These are phyloP conservation scores for Blastomyces silverae DNA, from an alignment of 2,329 filamentous ascomycete genomes.

Conservation along the genomic window DNA sequence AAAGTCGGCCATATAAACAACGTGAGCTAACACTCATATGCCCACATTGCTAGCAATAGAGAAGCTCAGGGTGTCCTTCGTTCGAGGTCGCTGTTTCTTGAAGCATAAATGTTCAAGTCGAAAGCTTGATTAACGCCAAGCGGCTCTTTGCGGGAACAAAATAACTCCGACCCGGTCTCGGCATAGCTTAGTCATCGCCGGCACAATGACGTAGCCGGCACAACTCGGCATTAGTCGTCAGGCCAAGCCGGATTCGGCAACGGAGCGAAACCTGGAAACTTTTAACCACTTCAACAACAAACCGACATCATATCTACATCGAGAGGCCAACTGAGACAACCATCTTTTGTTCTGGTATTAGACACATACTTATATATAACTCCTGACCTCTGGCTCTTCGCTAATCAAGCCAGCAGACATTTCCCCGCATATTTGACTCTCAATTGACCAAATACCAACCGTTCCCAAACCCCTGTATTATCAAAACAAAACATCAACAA, in stretches of 20 bases:
- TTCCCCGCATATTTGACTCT: background rate
- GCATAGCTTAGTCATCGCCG: background rate
- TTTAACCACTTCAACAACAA: background rate
- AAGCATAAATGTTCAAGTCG: too few relatives aligned
- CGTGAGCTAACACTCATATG: background rate
- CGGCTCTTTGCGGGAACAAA: background rate
- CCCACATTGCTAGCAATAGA: background rate
- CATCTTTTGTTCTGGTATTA: background rate
- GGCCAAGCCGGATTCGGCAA: slow-evolving; percentile 7
- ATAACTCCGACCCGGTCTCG: background rate
- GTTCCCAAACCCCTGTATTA: background rate
- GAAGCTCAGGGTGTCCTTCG: background rate
- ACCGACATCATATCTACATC: background rate
- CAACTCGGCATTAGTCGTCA: background rate
- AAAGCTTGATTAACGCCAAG: background rate
- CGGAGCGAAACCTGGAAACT: background rate
- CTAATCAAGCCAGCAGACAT: background rate
- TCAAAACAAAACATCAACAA: slow-evolving; percentile 35
- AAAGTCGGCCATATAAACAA: background rate
- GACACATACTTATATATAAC: background rate
- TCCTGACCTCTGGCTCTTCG: too few relatives aligned
- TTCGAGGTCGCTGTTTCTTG: background rate
- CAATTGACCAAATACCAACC: background rate
- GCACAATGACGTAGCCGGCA: background rate
- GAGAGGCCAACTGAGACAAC: background rate